Conservation (phyloP, 106 monocot species). For the Iris macrosiphon region DNA sequence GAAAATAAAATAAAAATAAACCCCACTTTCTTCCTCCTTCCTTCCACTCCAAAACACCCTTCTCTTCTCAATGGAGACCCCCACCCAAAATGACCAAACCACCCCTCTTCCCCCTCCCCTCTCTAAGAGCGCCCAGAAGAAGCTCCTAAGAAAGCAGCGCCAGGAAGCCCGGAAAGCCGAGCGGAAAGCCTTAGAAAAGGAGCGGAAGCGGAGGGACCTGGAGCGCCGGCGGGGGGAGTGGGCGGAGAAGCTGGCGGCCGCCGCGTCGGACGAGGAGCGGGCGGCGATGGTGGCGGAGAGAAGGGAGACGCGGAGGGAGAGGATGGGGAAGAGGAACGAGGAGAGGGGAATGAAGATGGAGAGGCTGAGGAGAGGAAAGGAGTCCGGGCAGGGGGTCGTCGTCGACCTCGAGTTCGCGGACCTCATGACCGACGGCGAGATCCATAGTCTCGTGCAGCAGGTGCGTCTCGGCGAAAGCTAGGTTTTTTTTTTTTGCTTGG, state of each 20-base stretch:
- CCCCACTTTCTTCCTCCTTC: too few species aligned
- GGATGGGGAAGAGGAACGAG: conserved; percentile 39
- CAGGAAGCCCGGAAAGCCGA: conserved; percentile 51
- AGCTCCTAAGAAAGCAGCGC: conserved; percentile 60
- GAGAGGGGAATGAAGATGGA: conserved; percentile 34
- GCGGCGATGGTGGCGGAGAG: conserved; percentile 31
- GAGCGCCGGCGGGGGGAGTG: conserved; percentile 72
- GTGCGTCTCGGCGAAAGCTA: too few species aligned
- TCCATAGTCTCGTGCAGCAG: conserved; percentile 86
- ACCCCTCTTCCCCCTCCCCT: conserved; percentile 6
- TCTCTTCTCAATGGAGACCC: conserved; percentile 4
- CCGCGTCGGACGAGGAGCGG: conserved; percentile 57
- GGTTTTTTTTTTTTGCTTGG: background rate
- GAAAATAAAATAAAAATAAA: too few species aligned
- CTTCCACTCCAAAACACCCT: too few species aligned
- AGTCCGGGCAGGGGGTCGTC: conserved; percentile 53
- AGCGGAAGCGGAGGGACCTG: conserved; percentile 43
- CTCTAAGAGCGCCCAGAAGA: conserved; percentile 81
- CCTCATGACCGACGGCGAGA: conserved; percentile 68
- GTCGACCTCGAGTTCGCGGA: conserved; percentile 70
- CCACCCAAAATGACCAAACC: conserved; percentile 5
- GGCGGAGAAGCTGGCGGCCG: conserved; percentile 61
- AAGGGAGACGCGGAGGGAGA: conserved; percentile 41
- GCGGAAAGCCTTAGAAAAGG: conserved; percentile 76
- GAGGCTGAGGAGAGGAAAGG: conserved; percentile 40